These are phyloP conservation scores for Talaromyces sp. DNA, from an alignment of 2,329 filamentous ascomycete genomes.

Conservation along the genomic window DNA sequence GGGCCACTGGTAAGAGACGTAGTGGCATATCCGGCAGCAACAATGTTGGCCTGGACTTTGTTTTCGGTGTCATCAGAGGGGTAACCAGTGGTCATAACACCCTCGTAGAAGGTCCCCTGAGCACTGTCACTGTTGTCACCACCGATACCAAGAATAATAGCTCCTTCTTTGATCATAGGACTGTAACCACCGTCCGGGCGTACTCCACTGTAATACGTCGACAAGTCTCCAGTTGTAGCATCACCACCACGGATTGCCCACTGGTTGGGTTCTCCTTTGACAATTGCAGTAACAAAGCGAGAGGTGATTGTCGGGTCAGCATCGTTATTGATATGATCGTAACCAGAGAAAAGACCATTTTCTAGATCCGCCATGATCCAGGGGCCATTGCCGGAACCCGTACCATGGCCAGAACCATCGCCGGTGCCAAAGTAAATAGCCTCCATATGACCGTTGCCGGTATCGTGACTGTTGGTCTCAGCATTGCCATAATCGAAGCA, in stretches of 20 bases:
- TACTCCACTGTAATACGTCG: slow-evolving; percentile 7
- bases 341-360: slow-evolving; percentile 10
- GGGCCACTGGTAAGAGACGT: slow-evolving; percentile 10
- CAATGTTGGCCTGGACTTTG: slow-evolving; percentile 7
- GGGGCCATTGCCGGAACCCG: slow-evolving; percentile 7
- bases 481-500: slow-evolving; percentile 10
- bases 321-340: slow-evolving; percentile 7
- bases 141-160: slow-evolving; percentile 9
- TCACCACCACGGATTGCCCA: slow-evolving; percentile 11
- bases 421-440: slow-evolving; percentile 12
- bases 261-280: slow-evolving; percentile 7
- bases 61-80: slow-evolving; percentile 8
- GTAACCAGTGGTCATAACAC: slow-evolving; percentile 8
- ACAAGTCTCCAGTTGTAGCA: slow-evolving; percentile 5
- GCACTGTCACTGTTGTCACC: slow-evolving; percentile 9
- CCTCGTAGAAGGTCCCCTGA: slow-evolving; percentile 10
- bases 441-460: slow-evolving; percentile 11
- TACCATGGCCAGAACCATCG: slow-evolving; percentile 8
- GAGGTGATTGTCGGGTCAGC: slow-evolving; percentile 9
- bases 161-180: slow-evolving; percentile 7
- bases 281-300: slow-evolving; percentile 7
- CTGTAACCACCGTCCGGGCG: slow-evolving; percentile 5
- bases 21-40: slow-evolving; percentile 5
- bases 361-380: slow-evolving; percentile 12
- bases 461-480: slow-evolving; percentile 2